A percentile compares a stretch with the other conserved stretches of the same genome.
phyloP scores from a whole-genome alignment of 1,284 basidiomycete genomes.

The Cutaneotrichosporon curvatum region DNA sequence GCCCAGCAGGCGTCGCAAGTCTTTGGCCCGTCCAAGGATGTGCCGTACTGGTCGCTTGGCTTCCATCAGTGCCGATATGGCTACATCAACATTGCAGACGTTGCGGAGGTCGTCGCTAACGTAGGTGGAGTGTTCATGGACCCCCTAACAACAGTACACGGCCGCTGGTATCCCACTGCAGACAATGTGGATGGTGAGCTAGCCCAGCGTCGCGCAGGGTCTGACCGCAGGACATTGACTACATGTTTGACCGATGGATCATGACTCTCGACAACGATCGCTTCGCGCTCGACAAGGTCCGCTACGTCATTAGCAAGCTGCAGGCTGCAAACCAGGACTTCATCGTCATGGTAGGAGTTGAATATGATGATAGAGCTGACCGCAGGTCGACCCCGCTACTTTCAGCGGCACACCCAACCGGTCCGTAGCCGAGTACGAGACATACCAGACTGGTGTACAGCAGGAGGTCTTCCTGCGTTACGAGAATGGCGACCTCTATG shows the following conservation, averaged over 20 bases:
- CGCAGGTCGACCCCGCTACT: constrained; percentile 66
- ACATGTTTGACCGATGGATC: constrained; percentile 55
- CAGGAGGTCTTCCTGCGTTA: constrained; percentile 59
- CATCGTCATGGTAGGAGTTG: constrained; percentile 61
- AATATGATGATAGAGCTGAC: too few relatives aligned
- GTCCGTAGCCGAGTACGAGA: constrained; percentile 48
- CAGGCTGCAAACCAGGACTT: constrained; percentile 57
- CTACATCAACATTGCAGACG: constrained; percentile 27
- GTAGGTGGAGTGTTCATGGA: too few relatives aligned
- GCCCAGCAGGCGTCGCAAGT: constrained; percentile 17
- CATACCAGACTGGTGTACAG: constrained; percentile 54
- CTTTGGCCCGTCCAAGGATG: constrained; percentile 20
- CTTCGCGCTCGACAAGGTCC: constrained; percentile 58
- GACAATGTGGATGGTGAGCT: constrained; percentile 26
- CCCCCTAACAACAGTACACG: constrained; percentile 16
- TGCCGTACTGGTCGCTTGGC: constrained; percentile 19
- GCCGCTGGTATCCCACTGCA: constrained; percentile 21
- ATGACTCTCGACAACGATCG: constrained; percentile 63
- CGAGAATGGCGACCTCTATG: constrained; percentile 54
- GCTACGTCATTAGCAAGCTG: constrained; percentile 58
- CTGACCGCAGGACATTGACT: constrained; percentile 56
- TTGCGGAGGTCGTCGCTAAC: constrained; percentile 30
- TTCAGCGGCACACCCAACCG: constrained; percentile 28
- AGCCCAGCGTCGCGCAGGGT: too few relatives aligned
- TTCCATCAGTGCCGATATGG: constrained; percentile 36